Evolutionary conservation across 1,139 yeast species (phyloP).

Genomic region (Kodamaea alishanica): DNA sequence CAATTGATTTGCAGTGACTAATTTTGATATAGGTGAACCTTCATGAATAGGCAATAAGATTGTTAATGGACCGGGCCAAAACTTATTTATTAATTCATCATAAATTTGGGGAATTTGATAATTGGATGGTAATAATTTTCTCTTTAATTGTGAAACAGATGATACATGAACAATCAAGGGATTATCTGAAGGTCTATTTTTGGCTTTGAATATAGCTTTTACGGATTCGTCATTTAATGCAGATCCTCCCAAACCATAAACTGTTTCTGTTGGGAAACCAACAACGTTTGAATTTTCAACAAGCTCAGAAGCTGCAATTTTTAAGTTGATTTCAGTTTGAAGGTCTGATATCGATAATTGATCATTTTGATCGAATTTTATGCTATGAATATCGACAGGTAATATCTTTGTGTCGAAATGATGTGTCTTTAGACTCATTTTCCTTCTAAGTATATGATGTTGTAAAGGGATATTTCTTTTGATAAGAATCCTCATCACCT

Average conservation of each 20-base stretch:
- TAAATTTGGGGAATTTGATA: constrained; percentile 65
- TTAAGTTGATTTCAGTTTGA: constrained; percentile 47
- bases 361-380: constrained; percentile 23
- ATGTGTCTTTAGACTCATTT: constrained; percentile 9
- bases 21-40: constrained; percentile 55
- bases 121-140: constrained; percentile 46
- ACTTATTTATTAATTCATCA: constrained; percentile 53
- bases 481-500: not conserved
- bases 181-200: constrained; percentile 91
- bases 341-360: constrained; percentile 41
- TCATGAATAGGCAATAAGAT: constrained; percentile 67
- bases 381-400: constrained; percentile 27
- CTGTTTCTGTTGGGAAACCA: constrained; percentile 97
- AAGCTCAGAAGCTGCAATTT: constrained; percentile 57
- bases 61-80: constrained; percentile 97
- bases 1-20: constrained; percentile 81
- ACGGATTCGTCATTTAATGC: constrained; percentile 75
- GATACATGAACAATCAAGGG: constrained; percentile 90
- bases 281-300: constrained; percentile 55
- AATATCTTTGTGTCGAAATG: constrained; percentile 28
- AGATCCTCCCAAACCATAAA: constrained; percentile 91
- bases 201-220: constrained; percentile 72
- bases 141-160: constrained; percentile 64
- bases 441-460: not conserved
- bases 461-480: not conserved